Base-by-base conservation (phyloP, 176 grass and related monocot species). In the Aegilops longissima region DNA sequence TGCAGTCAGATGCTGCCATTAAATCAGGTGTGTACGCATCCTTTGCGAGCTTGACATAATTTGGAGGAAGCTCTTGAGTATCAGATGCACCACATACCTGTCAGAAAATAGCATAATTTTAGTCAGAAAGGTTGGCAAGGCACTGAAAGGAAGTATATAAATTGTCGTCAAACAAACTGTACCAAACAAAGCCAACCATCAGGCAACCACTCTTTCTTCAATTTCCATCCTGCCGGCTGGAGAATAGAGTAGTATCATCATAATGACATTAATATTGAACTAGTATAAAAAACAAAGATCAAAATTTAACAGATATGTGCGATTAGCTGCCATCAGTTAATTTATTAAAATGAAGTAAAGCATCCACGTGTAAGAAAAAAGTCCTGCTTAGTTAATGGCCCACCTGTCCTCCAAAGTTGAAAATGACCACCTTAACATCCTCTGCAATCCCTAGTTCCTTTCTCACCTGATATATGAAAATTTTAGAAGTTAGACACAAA, bases 351-450 rank as follows among this genome's bases (percentile, higher is more conserved):
- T 31, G 0, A 38, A 63, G 36, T 59, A 75, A 52, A 24, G 2
- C 35, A 65, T 52, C 42, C 65, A 83, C 10, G 11, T 6, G 44
- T 83, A 65, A 73, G 17, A 14, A 65, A 75, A 0, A 76, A 29
- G 9, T 83, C 21, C 25, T 18, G 27, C 56, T 27, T 81, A 78
- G n/a, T 36, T 52, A 85, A 68, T 68, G 62, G 56, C 23, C 13
- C 77, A 98, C 97, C 92, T 98, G 97, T 83, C 97, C 97, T 47
- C 94, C 97, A 83, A 98, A 98, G 80, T 98, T 98, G 86, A 98
- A 98, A 86, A 98, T 96, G 70, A 98, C 84, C 49, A 98, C 87
- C 89, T 98, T 98, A 70, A 91, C 89, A 90, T 96, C 90, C 79
- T 98, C 80, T 71, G 87, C 75, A 67, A 98, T 98, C 82, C 94